A percentile compares a stretch with the other conserved stretches of the same genome.
Evolutionary conservation across 179 eudicot species (phyloP).

Genomic region (Monotropa hypopitys): DNA sequence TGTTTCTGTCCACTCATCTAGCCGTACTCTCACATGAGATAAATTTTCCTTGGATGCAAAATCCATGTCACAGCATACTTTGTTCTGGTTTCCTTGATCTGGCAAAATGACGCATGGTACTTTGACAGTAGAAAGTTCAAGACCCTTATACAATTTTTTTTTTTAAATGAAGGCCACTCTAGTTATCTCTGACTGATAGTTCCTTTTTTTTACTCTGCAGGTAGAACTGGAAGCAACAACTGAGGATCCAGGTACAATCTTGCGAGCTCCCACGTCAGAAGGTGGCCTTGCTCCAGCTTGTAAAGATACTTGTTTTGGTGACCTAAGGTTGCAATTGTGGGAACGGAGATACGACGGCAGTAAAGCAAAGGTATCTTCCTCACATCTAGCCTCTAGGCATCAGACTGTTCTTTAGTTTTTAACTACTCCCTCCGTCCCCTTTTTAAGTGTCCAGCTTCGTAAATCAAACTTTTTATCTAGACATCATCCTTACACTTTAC

Average conservation of each 20-base stretch:
- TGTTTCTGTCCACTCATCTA: not conserved
- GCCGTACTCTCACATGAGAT: not conserved
- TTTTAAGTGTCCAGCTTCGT: too few relatives aligned
- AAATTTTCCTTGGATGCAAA: not conserved
- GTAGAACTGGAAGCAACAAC: conserved; percentile 75
- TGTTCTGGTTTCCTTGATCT: not conserved
- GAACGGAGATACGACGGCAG: conserved; percentile 60
- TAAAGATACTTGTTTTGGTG: conserved; percentile 72
- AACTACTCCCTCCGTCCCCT: too few relatives aligned
- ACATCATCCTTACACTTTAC: too few relatives aligned
- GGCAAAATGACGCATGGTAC: not conserved
- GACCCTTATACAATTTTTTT: not conserved
- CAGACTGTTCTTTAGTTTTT: not conserved
- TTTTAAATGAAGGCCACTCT: not conserved
- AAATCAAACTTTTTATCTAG: too few relatives aligned
- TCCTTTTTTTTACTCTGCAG: conserved; percentile 24
- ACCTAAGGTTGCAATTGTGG: conserved; percentile 60
- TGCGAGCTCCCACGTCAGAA: conserved; percentile 90
- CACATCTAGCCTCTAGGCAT: not conserved
- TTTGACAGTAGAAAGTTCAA: not conserved
- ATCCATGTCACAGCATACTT: not conserved
- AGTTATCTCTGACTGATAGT: not conserved
- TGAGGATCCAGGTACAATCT: conserved; percentile 65
- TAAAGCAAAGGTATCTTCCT: conserved; percentile 59
- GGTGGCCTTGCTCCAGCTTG: conserved; percentile 90